A percentile compares a stretch with the other conserved stretches of the same genome.
Evolutionary conservation across 108 stramenopile species (phyloP).

Genomic region (Seminavis robusta): DNA sequence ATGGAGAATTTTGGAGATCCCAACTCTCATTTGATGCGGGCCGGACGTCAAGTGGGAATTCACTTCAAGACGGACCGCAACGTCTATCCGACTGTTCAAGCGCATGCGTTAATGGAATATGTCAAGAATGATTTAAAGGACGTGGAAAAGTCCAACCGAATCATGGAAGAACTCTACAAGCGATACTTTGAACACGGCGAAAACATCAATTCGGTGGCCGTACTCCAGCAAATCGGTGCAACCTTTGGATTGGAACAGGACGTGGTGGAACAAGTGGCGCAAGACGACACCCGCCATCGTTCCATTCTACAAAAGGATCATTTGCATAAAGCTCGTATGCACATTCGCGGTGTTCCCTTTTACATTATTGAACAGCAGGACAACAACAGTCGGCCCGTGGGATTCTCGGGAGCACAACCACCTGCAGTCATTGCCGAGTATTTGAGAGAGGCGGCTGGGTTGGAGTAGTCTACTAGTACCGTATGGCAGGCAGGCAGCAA

Average conservation of each 20-base stretch:
- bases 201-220: constrained; percentile 11
- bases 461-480: neutral
- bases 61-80: constrained; percentile 21
- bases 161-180: constrained; percentile 31
- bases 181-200: constrained; percentile 25
- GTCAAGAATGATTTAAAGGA: constrained; percentile 13
- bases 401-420: constrained; percentile 33
- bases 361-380: constrained; percentile 28
- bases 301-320: constrained; percentile 9
- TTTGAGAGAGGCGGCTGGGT: constrained; percentile 12
- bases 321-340: constrained; percentile 5
- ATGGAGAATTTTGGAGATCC: constrained; percentile 14
- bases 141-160: constrained; percentile 22
- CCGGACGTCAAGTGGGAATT: constrained; percentile 29
- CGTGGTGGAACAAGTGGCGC: constrained; percentile 9
- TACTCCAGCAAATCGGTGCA: constrained; percentile 6
- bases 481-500: neutral
- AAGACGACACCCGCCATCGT: neutral
- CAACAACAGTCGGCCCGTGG: constrained; percentile 8
- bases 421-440: constrained; percentile 23
- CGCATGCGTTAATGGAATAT: constrained; percentile 29
- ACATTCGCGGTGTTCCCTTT: constrained; percentile 30
- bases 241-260: constrained; percentile 11
- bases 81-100: constrained; percentile 11
- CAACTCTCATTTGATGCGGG: constrained; percentile 12